A percentile compares a stretch with the other conserved stretches of the same genome.
phyloP scores from a whole-genome alignment of 129 eudicot genomes.

The Smallanthus sonchifolius region DNA sequence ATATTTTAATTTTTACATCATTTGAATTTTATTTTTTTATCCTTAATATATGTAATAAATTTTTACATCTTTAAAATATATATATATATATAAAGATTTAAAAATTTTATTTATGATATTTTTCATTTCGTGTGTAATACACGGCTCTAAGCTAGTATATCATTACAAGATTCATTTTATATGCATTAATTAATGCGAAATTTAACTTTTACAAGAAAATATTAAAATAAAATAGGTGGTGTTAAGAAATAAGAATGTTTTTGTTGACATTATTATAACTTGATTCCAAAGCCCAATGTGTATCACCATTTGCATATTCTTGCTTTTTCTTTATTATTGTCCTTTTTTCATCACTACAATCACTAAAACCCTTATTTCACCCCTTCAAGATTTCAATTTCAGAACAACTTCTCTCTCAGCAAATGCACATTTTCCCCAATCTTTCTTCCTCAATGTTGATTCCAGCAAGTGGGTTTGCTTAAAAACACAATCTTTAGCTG shows the following conservation, averaged over 20 bases:
- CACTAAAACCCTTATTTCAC: conserved; percentile 20
- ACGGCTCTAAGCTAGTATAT: too few relatives aligned
- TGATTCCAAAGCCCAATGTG: conserved; percentile 1
- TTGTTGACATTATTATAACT: neutral
- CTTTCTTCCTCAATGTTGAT: conserved; percentile 14
- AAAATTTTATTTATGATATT: too few relatives aligned
- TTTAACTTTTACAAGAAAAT: neutral
- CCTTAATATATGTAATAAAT: too few relatives aligned
- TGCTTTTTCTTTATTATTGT: neutral
- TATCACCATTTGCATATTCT: conserved; percentile 20
- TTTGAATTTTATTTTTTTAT: too few relatives aligned
- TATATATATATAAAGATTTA: too few relatives aligned
- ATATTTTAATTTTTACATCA: too few relatives aligned
- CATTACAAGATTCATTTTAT: too few relatives aligned
- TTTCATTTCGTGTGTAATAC: too few relatives aligned
- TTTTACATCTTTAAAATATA: too few relatives aligned
- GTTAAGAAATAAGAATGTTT: conserved; percentile 1
- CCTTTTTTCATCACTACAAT: conserved; percentile 17
- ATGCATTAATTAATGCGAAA: too few relatives aligned
- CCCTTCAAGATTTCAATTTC: neutral
- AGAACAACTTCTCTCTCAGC: neutral
- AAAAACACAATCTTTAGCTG: neutral
- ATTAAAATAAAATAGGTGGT: neutral
- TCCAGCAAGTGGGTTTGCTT: conserved; percentile 11
- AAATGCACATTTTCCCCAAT: conserved; percentile 15